Base-by-base conservation (phyloP, 495 filamentous ascomycete genomes). In the Aspergillus cavernicola region DNA sequence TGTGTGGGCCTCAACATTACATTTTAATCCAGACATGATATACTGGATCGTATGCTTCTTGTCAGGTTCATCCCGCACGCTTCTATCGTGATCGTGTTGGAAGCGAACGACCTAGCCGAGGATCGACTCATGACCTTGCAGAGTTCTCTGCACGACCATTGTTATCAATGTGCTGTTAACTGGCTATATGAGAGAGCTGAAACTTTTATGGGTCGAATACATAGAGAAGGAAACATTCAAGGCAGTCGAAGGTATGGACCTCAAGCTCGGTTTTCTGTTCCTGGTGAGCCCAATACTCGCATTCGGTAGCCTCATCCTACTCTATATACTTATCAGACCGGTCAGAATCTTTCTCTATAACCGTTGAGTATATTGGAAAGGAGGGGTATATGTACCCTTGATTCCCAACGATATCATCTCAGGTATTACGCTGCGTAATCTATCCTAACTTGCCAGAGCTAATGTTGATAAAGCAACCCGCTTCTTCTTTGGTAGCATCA, bases 1-100 rank as follows among this genome's bases (percentile, higher is more conserved):
- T 78, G 78, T 15, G 81, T 82, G 7, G 81, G 81, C 20, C 74
- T 69, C 39, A 78, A 63, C 43, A 80, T 81, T 48, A 66, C 37
- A 10, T 77, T 75, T 61, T 73, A 16, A 46, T 9, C 29, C 11
- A 13, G 3, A 12, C 28, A 5, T 6, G 4, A 6, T 18, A 46
- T 18, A 16, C n/a, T n/a, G n/a, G n/a, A n/a, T n/a, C n/a, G n/a
- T n/a, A n/a, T n/a, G n/a, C n/a, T n/a, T n/a, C n/a, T n/a, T n/a
- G n/a, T n/a, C n/a, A n/a, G n/a, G n/a, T n/a, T n/a, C n/a, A n/a
- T n/a, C n/a, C n/a, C n/a, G n/a, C n/a, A n/a, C n/a, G n/a, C n/a
- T n/a, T n/a, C n/a, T n/a, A n/a, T n/a, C n/a, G n/a, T n/a, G n/a
- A n/a, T n/a, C n/a, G n/a, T n/a, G n/a, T n/a, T n/a, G 26, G 26